These are phyloP conservation scores for Thalassiosira exigua DNA, from an alignment of 352 stramenopile species.

Conservation along the genomic window DNA sequence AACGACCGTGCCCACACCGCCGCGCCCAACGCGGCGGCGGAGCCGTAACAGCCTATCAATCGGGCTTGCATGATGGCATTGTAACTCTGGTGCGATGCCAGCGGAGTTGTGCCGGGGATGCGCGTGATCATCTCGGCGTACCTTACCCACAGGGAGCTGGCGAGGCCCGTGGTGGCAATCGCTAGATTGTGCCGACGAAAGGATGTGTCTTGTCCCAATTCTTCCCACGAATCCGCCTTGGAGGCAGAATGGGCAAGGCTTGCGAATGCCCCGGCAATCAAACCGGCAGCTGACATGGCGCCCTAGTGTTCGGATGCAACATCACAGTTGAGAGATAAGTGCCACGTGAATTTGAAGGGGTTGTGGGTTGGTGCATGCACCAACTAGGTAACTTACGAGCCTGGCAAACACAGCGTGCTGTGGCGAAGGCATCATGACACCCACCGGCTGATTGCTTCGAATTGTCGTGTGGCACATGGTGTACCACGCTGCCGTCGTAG, in stretches of 20 bases:
- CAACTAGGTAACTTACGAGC: too few species aligned
- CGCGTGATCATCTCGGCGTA: slow-evolving; percentile 36
- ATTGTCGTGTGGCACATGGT: slow-evolving; percentile 49
- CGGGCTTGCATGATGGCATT: slow-evolving; percentile 12
- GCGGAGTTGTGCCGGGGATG: slow-evolving; percentile 37
- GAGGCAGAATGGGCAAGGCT: slow-evolving; percentile 13
- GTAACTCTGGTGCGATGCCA: slow-evolving; percentile 33
- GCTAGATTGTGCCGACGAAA: slow-evolving; percentile 47
- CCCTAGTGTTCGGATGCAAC: too few species aligned
- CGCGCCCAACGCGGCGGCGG: slow-evolving; percentile 12
- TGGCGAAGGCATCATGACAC: slow-evolving; percentile 40
- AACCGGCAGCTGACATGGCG: slow-evolving; percentile 18
- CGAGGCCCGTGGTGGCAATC: slow-evolving; percentile 26
- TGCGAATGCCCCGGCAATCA: slow-evolving; percentile 27
- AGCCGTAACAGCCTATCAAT: slow-evolving; percentile 37
- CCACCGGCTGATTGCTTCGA: slow-evolving; percentile 35
- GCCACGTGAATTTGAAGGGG: too few species aligned
- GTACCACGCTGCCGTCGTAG: slow-evolving; percentile 33
- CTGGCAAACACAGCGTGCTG: slow-evolving; percentile 37
- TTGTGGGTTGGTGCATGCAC: too few species aligned
- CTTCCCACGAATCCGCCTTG: slow-evolving; percentile 17
- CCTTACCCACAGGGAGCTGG: slow-evolving; percentile 28
- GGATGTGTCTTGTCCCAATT: slow-evolving; percentile 12
- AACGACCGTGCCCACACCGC: slow-evolving; percentile 31
- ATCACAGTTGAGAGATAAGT: too few species aligned